Conservation (phyloP, 805 yeast genomes). For the Barnettozyma pratensis region DNA sequence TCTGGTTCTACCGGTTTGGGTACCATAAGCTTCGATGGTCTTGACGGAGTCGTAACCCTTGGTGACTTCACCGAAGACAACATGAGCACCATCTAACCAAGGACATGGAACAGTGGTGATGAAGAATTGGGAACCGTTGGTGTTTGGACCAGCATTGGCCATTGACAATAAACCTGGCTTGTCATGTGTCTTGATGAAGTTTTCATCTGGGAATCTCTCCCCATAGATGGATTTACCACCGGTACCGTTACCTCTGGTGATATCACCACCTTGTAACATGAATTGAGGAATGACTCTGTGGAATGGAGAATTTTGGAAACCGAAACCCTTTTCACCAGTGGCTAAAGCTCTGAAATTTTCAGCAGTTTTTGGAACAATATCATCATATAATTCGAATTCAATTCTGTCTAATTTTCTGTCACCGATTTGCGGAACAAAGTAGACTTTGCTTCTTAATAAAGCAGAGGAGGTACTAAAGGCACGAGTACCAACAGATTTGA, state of each 20-base stretch:
- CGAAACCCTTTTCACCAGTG: constrained; percentile 96
- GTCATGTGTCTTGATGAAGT: constrained; percentile 68
- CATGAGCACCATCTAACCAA: constrained; percentile 93
- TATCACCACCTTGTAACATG: constrained; percentile 98
- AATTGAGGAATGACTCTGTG: constrained; percentile 97
- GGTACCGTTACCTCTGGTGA: constrained; percentile 90
- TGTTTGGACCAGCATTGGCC: constrained; percentile 98
- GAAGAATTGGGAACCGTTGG: constrained; percentile 97
- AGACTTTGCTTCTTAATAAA: constrained; percentile 44
- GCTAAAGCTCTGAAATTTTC: constrained; percentile 93
- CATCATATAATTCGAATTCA: constrained; percentile 29
- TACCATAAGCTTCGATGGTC: constrained; percentile 77
- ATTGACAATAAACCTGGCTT: constrained; percentile 82
- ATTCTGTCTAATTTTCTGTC: constrained; percentile 42
- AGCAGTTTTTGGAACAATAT: constrained; percentile 85
- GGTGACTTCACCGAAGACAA: constrained; percentile 87
- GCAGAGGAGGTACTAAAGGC: constrained; percentile 22
- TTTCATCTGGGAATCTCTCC: constrained; percentile 71
- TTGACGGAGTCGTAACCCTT: constrained; percentile 84
- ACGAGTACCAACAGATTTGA: constrained; percentile 17
- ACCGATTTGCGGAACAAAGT: constrained; percentile 50
- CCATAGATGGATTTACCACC: constrained; percentile 95
- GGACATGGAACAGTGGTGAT: constrained; percentile 85
- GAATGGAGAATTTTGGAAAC: constrained; percentile 85
- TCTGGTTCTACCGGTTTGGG: constrained; percentile 66